phyloP scores from a whole-genome alignment of 371 early-diverging fungal species.

The Amoeboaphelidium occidentale region DNA sequence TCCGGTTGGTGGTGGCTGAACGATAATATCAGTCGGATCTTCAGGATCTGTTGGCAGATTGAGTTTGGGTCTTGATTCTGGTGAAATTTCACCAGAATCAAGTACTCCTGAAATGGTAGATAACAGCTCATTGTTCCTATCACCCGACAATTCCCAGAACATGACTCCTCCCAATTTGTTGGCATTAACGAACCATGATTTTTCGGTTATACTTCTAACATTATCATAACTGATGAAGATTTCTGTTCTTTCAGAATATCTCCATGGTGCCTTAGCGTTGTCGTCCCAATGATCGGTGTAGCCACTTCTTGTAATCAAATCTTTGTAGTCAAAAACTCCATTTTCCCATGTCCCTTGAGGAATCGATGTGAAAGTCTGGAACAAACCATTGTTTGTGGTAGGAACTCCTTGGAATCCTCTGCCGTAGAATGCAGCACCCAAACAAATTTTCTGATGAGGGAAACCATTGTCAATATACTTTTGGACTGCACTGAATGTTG shows the following conservation, averaged over 20 bases:
- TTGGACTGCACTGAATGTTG: not conserved
- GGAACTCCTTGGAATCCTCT: conserved; percentile 1
- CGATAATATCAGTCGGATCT: too few relatives aligned
- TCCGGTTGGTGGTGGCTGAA: too few relatives aligned
- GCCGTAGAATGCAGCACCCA: conserved; percentile 1
- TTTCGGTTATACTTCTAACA: not conserved
- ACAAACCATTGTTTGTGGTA: not conserved
- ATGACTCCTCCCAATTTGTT: conserved; percentile 1
- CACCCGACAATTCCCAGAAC: conserved; percentile 2
- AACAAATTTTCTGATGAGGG: not conserved
- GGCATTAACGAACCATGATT: not conserved
- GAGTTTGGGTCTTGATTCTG: too few relatives aligned
- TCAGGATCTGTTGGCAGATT: too few relatives aligned
- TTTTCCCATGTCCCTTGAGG: conserved; percentile 1
- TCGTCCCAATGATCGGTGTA: not conserved
- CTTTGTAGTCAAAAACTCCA: conserved; percentile 4
- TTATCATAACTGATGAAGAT: not conserved
- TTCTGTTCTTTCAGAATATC: not conserved
- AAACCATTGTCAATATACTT: not conserved
- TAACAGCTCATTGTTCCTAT: not conserved
- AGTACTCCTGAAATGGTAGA: too few relatives aligned
- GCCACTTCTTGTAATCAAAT: not conserved
- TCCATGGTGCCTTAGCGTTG: not conserved
- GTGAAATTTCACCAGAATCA: too few relatives aligned
- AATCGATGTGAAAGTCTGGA: not conserved